Evolutionary conservation across 805 yeast species (phyloP).

Genomic region (Starmerella apis): DNA sequence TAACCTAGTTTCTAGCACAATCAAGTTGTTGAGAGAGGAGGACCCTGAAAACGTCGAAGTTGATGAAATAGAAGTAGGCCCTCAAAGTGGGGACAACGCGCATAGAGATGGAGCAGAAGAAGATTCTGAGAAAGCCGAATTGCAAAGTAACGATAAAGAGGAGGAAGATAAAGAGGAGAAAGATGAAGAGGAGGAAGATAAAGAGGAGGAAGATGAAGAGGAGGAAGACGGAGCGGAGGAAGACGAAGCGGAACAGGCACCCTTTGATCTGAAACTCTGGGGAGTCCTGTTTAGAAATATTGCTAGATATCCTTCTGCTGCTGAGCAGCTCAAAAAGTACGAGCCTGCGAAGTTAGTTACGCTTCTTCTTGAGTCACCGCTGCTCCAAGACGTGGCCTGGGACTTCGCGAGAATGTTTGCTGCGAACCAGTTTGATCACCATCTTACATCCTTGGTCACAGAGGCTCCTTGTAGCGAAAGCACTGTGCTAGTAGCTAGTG

Average conservation of each 20-base stretch:
- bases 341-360: conserved; percentile 7
- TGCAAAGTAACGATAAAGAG: too few species aligned
- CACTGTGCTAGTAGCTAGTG: conserved; percentile 4
- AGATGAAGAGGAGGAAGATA: conserved; percentile 1
- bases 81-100: too few species aligned
- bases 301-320: conserved; percentile 10
- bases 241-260: conserved; percentile 2
- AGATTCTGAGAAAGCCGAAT: too few species aligned
- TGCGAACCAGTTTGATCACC: conserved; percentile 10
- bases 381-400: conserved; percentile 3
- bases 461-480: conserved; percentile 6
- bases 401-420: conserved; percentile 8
- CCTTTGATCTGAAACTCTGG: conserved; percentile 14
- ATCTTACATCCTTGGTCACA: conserved; percentile 3
- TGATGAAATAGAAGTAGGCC: background rate
- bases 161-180: background rate
- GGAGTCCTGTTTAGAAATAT: conserved; percentile 19
- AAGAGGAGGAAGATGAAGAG: conserved; percentile 3
- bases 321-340: conserved; percentile 8
- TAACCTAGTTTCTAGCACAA: conserved; percentile 7
- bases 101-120: too few species aligned
- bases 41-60: conserved; percentile 8
- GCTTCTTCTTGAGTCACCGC: conserved; percentile 2
- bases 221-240: background rate
- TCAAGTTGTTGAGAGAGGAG: conserved; percentile 11